Conservation (phyloP, 2,329 filamentous ascomycete species). For the Cercospora sojina region DNA sequence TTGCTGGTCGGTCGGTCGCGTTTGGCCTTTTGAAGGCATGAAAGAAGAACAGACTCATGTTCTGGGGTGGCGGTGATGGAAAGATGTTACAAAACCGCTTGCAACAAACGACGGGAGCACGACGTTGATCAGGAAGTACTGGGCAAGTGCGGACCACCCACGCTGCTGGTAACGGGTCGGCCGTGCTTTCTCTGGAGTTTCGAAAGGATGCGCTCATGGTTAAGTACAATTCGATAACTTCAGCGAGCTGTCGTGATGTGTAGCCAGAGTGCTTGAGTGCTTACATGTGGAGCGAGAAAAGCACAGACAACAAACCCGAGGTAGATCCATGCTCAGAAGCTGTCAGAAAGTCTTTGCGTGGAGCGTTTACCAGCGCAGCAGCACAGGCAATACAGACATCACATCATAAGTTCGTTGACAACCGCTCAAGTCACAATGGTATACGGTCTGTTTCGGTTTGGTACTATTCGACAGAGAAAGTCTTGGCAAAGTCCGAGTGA, state of each 20-base stretch:
- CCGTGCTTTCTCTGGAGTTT: background rate
- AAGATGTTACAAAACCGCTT: background rate
- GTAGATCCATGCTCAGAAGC: too few species aligned
- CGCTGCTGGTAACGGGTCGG: background rate
- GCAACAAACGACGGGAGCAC: background rate
- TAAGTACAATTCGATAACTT: too few species aligned
- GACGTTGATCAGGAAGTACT: background rate
- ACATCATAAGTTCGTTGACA: too few species aligned
- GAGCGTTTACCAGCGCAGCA: too few species aligned
- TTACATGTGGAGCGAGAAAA: too few species aligned
- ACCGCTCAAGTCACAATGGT: background rate
- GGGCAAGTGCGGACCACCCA: background rate
- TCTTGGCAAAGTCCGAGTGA: background rate
- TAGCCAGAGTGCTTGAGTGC: too few species aligned
- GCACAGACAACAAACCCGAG: too few species aligned
- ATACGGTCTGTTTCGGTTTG: background rate
- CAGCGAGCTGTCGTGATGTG: too few species aligned
- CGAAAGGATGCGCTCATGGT: background rate
- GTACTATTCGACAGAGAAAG: background rate
- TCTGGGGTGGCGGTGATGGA: background rate
- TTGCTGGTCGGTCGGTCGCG: background rate
- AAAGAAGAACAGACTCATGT: background rate
- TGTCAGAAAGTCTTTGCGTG: too few species aligned
- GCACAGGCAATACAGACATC: too few species aligned
- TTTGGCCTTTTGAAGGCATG: constrained; percentile 3